Conservation (phyloP, 2,329 filamentous ascomycete genomes). For the Trichoderma gracile region DNA sequence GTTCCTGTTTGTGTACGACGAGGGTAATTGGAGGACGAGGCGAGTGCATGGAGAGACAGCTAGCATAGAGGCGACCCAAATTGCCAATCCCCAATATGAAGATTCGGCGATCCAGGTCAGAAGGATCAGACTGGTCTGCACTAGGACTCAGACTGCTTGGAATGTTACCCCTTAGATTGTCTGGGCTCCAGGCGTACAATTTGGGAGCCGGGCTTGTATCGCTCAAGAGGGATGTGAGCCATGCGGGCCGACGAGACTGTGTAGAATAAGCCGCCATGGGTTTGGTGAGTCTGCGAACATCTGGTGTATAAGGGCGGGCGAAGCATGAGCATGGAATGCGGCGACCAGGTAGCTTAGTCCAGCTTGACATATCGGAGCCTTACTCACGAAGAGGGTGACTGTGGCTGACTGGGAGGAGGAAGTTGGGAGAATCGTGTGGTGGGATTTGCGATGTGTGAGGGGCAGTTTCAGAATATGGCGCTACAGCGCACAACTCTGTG, state of each 20-base stretch:
- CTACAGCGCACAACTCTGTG: no score
- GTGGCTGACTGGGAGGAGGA: not conserved
- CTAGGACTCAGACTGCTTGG: not conserved
- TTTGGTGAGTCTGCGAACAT: not conserved
- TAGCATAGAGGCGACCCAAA: conserved; percentile 76
- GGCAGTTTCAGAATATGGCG: not conserved
- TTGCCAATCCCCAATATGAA: conserved; percentile 81
- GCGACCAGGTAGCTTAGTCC: not conserved
- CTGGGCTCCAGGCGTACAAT: conserved; percentile 42
- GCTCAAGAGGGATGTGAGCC: conserved; percentile 38
- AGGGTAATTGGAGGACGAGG: conserved; percentile 74
- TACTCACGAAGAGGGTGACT: not conserved
- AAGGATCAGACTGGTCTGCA: not conserved
- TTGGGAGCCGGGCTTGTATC: conserved; percentile 35
- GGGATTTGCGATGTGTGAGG: not conserved
- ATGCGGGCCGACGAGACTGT: conserved; percentile 35
- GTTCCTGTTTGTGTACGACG: conserved; percentile 65
- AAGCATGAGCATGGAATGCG: not conserved
- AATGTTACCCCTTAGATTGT: conserved; percentile 32
- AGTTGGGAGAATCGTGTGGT: not conserved
- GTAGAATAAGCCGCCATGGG: conserved; percentile 12
- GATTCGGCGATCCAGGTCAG: conserved; percentile 52
- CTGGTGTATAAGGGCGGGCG: not conserved
- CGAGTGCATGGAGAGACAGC: conserved; percentile 61
- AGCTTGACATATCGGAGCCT: conserved; percentile 10